Percentiles rank a stretch among this genome's conserved stretches.
phyloP scores from a whole-genome alignment of 2,329 filamentous ascomycete genomes.

The Ophioceras dolichostomum region DNA sequence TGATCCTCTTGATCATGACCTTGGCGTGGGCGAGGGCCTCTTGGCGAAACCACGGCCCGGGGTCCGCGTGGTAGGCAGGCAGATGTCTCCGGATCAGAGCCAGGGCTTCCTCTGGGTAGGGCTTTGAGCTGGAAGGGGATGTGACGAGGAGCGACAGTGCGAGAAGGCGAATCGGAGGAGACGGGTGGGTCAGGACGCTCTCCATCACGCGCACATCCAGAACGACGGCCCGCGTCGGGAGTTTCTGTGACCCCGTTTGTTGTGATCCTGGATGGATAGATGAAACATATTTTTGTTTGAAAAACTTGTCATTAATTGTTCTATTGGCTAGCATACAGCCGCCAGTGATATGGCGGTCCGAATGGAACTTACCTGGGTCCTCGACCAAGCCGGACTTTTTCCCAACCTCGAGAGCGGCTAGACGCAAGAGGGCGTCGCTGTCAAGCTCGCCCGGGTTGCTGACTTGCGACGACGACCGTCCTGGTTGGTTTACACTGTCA shows the following conservation, averaged over 20 bases:
- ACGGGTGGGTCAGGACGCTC: slow-evolving; percentile 32
- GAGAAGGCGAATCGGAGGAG: slow-evolving; percentile 59
- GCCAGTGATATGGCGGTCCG: too few relatives aligned
- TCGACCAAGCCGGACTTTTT: slow-evolving; percentile 60
- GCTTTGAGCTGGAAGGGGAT: slow-evolving; percentile 61
- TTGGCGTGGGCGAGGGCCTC: slow-evolving; percentile 66
- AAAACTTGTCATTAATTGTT: too few relatives aligned
- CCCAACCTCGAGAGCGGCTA: slow-evolving; percentile 57
- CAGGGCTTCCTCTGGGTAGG: slow-evolving; percentile 53
- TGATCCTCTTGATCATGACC: slow-evolving; percentile 64
- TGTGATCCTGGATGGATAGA: too few relatives aligned
- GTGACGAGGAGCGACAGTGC: slow-evolving; percentile 70
- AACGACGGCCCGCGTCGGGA: slow-evolving; percentile 8
- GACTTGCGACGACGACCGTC: slow-evolving; percentile 23
- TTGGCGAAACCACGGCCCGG: slow-evolving; percentile 75
- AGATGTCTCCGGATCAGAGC: slow-evolving; percentile 52
- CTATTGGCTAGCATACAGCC: too few relatives aligned
- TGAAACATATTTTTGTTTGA: too few relatives aligned
- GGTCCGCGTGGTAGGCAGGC: slow-evolving; percentile 64
- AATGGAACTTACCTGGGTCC: slow-evolving; percentile 49
- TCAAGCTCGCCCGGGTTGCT: slow-evolving; percentile 26
- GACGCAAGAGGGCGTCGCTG: slow-evolving; percentile 43
- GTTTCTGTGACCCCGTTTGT: too few relatives aligned
- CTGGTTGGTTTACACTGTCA: slow-evolving; percentile 27
- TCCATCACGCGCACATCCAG: slow-evolving; percentile 3